Evolutionary conservation across 805 yeast species (phyloP), one percentile per base, ranked within the genome.

Genomic region (Schizosaccharomyces pombe): DNA sequence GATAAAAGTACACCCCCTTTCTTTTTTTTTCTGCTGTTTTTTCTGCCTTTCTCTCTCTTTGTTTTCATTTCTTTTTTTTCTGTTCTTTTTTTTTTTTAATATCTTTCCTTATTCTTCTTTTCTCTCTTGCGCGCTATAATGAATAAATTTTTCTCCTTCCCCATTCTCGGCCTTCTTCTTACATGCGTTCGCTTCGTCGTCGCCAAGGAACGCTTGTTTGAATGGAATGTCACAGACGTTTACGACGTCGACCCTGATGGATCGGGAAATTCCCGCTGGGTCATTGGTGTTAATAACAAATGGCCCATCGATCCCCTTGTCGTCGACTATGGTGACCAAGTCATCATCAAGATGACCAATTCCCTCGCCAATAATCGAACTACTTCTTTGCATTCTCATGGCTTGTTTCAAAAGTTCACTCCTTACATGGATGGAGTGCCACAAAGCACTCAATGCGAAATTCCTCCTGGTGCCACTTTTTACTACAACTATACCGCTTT

Each of bases 341-440:
- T 91, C 54, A 66, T 79, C 56, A 69, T 85, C 40, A 76, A 80
- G 62, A 73, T 89, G 67, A 78, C 76, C 59, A 91, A 91, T 64
- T 85, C 85, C 31, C 61, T 61, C n/a, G 71, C 64, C 26, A 76
- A 77, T 63, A 72, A 75, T 54, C 53, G 53, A 28, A 79, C 79
- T 68, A 83, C 95, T 43, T 69, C 89, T 5, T 67, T 89, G 62
- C 98, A 91, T 69, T 85, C 85, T 79, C 98, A 89, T 68, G 98
- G 98, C 56, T 64, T 91, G 64, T 91, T 82, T 77, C 85, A 79
- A 70, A 73, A 79, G 59, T 83, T 82, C 29, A 68, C 87, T 14
- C 71, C 65, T 61, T 79, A 74, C 63, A 82, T 82, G 89, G 98
- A 89, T 67, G 98, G 98, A 57, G 93, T 95, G 14, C 82, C 82